Base-by-base conservation (phyloP, 495 filamentous ascomycete species). In the Penicillium maclennaniae region DNA sequence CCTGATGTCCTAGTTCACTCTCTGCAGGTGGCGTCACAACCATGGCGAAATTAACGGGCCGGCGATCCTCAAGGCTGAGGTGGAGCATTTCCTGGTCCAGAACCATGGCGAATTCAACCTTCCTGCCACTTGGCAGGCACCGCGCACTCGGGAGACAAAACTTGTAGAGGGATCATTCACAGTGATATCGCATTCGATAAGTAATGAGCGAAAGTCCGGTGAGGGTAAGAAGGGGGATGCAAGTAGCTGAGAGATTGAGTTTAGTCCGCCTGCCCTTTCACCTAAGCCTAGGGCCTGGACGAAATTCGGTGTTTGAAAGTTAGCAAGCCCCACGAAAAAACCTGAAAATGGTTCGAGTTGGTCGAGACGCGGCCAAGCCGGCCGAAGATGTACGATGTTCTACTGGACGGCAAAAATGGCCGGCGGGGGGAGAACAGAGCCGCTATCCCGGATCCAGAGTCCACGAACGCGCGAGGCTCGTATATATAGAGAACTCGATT, bases 21-120 rank as follows among this genome's bases (percentile, higher is more conserved):
- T 69, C 64, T n/a, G 47, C 55, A 1, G 67, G 64, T 8, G 67
- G 67, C 31, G 67, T 63, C 21, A 59, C 45, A 31, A 63, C 44
- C 53, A 54, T 48, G 7, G 49, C 53, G 49, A 48, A 47, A 46
- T 55, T 55, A 20, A 42, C 26, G 48, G 57, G 53, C 39, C 26
- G 50, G 42, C 53, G 44, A 58, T 63, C 53, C 14, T 57, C 53
- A 12, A 65, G 49, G 21, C 48, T 56, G 42, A 68, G 53, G 45
- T 58, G 59, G 45, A 68, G 62, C 60, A 68, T 59, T 16, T 63
- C 51, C 37, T 68, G 48, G 47, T 65, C 62, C 28, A 59, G 38
- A 34, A 43, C 54, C 64, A 65, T 67, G 25, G 28, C 52, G 43
- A 21, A 17, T 15, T 27, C 38, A 43, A 45, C 26, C n/a, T 26